Evolutionary conservation across 306 rosid genomes (phyloP).

Genomic region (Boehmeria nivea): DNA sequence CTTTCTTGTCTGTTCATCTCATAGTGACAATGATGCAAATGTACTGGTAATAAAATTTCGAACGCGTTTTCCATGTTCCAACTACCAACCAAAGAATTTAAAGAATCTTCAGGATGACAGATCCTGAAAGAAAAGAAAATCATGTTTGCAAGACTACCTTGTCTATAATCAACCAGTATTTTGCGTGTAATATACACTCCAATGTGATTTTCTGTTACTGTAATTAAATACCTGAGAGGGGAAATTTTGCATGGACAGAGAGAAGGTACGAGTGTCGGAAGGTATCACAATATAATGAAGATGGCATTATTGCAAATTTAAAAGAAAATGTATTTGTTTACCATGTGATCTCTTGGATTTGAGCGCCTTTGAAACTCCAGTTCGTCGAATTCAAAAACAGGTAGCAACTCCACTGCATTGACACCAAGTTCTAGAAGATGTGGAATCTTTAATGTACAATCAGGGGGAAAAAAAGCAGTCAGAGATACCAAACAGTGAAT

Average conservation of each 20-base stretch:
- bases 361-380: slow-evolving; percentile 79
- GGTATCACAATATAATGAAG: not conserved
- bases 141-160: too few relatives aligned
- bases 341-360: slow-evolving; percentile 97
- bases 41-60: too few relatives aligned
- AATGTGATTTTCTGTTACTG: not conserved
- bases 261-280: not conserved
- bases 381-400: slow-evolving; percentile 93
- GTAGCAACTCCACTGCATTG: slow-evolving; percentile 86
- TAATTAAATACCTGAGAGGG: not conserved
- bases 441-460: slow-evolving; percentile 60
- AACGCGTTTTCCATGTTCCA: too few relatives aligned
- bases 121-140: too few relatives aligned
- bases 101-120: too few relatives aligned
- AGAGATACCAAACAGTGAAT: not conserved
- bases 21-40: too few relatives aligned
- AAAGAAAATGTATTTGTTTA: slow-evolving; percentile 20
- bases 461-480: slow-evolving; percentile 4
- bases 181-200: too few relatives aligned
- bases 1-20: too few relatives aligned
- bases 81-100: too few relatives aligned
- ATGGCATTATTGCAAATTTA: not conserved
- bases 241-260: not conserved
- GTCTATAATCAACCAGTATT: too few relatives aligned
- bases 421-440: slow-evolving; percentile 93